Conservation (phyloP, 768 basidiomycete genomes). For the Imleria badia region DNA sequence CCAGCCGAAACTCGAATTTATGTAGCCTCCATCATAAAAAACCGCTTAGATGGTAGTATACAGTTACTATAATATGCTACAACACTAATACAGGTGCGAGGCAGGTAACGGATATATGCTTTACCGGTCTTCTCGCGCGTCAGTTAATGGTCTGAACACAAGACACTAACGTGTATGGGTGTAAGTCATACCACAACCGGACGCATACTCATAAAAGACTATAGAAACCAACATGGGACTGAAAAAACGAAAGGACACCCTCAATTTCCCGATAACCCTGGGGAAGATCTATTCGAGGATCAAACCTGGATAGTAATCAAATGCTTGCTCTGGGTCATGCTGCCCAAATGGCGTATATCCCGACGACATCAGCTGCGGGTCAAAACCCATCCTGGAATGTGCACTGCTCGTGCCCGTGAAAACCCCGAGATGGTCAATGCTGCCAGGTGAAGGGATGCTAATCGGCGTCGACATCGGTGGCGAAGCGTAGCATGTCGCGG, state of each 20-base stretch:
- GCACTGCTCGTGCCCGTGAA: constrained; percentile 56
- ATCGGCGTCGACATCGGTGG: constrained; percentile 42
- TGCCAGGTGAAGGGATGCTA: constrained; percentile 34
- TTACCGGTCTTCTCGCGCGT: background rate
- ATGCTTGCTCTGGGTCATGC: constrained; percentile 24
- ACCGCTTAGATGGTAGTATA: constrained; percentile 24
- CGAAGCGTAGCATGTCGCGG: constrained; percentile 21
- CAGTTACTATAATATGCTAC: constrained; percentile 23
- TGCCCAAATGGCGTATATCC: constrained; percentile 34
- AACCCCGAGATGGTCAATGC: constrained; percentile 42
- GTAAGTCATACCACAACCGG: constrained; percentile 13
- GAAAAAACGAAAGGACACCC: background rate
- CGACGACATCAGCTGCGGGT: constrained; percentile 21
- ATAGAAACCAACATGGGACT: constrained; percentile 1
- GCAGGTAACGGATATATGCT: constrained; percentile 5
- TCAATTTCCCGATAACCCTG: background rate
- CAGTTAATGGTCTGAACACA: background rate
- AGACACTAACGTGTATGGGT: constrained; percentile 10
- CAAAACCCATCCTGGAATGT: constrained; percentile 24
- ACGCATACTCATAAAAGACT: constrained; percentile 12
- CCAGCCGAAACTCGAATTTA: too few relatives aligned
- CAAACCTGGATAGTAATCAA: constrained; percentile 31
- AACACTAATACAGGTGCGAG: constrained; percentile 14
- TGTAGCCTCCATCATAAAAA: too few relatives aligned
- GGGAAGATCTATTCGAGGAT: constrained; percentile 21